Conservation (phyloP, 306 rosid species). For the Vachellia pachyceras region DNA sequence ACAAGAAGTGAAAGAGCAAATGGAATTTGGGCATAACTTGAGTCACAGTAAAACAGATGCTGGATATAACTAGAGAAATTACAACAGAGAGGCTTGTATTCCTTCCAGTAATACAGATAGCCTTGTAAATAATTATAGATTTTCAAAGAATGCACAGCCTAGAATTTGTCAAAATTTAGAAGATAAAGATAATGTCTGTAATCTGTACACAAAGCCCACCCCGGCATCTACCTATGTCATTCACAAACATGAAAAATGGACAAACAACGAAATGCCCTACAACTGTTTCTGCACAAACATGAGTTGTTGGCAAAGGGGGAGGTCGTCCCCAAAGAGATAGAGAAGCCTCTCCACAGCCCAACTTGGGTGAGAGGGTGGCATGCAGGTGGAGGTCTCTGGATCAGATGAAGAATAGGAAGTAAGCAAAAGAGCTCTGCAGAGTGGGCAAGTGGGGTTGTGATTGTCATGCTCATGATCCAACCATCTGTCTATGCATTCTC, state of each 20-base stretch:
- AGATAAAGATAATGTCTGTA: conserved; percentile 7
- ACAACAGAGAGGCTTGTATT: not conserved
- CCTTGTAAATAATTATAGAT: conserved; percentile 1
- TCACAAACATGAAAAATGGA: conserved; percentile 14
- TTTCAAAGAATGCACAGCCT: conserved; percentile 4
- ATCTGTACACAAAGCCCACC: conserved; percentile 15
- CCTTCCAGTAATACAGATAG: no score
- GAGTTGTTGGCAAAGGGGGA: conserved; percentile 36
- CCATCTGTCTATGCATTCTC: conserved; percentile 83
- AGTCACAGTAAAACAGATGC: not conserved
- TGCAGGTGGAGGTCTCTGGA: conserved; percentile 34
- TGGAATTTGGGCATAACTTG: not conserved
- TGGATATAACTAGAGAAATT: not conserved
- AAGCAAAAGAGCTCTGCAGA: conserved; percentile 73
- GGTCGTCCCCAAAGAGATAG: conserved; percentile 86
- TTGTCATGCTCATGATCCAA: conserved; percentile 56
- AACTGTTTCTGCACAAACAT: not conserved
- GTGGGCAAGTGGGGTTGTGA: conserved; percentile 65
- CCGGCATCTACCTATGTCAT: not conserved
- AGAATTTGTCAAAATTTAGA: not conserved
- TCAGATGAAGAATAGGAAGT: conserved; percentile 42
- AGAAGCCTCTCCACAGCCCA: conserved; percentile 91
- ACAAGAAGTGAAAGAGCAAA: not conserved
- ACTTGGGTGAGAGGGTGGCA: conserved; percentile 64
- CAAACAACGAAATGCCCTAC: conserved; percentile 42